phyloP scores from a whole-genome alignment of 2,329 filamentous ascomycete species.

The Neurospora sp. region DNA sequence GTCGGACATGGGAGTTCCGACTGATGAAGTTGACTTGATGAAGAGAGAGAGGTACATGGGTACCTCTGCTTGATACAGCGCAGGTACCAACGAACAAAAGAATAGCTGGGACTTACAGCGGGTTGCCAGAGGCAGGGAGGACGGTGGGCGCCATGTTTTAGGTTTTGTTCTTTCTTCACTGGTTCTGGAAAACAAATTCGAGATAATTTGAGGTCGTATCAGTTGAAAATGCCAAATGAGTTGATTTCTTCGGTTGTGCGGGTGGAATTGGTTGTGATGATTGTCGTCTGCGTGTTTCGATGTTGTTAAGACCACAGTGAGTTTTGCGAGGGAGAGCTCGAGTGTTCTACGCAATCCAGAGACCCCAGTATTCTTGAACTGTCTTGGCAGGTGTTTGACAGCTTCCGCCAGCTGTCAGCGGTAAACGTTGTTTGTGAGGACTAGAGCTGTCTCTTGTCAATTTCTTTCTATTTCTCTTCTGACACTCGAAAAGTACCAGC shows the following conservation, averaged over 20 bases:
- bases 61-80: not conserved
- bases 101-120: constrained; percentile 15
- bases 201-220: too few species aligned
- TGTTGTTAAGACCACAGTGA: not conserved
- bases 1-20: too few species aligned
- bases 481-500: not conserved
- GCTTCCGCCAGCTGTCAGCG: not conserved
- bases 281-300: not conserved
- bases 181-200: not conserved
- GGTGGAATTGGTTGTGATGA: not conserved
- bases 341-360: not conserved
- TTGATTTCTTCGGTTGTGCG: not conserved
- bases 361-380: not conserved
- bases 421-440: not conserved
- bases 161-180: not conserved
- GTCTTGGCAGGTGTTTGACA: not conserved
- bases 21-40: not conserved
- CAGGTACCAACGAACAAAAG: not conserved
- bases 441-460: not conserved
- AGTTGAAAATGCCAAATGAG: not conserved
- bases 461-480: not conserved
- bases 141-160: constrained; percentile 17
- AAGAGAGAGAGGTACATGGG: not conserved
- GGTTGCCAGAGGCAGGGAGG: constrained; percentile 19
- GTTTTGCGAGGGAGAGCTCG: not conserved